phyloP scores from a whole-genome alignment of 2,329 filamentous ascomycete genomes.

The Aschersonia sp. region DNA sequence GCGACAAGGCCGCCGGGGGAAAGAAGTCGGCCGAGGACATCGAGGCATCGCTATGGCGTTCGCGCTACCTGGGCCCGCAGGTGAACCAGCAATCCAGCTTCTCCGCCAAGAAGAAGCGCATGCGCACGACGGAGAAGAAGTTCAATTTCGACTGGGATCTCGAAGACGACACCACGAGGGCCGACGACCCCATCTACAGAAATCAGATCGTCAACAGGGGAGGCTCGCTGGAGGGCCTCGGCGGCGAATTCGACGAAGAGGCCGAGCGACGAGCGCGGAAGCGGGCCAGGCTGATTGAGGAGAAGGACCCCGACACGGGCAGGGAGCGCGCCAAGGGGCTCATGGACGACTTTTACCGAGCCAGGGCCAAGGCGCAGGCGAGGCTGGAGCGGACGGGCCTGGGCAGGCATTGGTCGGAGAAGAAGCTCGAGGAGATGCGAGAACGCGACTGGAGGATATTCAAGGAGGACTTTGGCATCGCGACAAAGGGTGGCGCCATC shows the following conservation, averaged over 20 bases:
- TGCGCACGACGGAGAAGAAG: conserved; percentile 85
- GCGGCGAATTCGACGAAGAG: conserved; percentile 36
- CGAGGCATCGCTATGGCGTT: conserved; percentile 59
- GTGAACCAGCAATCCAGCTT: conserved; percentile 72
- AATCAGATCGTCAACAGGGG: conserved; percentile 16
- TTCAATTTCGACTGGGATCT: conserved; percentile 99
- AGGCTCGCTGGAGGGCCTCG: conserved; percentile 30
- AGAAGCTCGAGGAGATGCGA: conserved; percentile 83
- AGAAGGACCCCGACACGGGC: conserved; percentile 64
- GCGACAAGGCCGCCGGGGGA: conserved; percentile 16
- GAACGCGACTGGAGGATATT: conserved; percentile 98
- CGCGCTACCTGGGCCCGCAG: conserved; percentile 84
- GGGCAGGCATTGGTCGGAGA: conserved; percentile 93
- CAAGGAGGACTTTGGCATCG: conserved; percentile 97
- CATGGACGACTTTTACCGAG: conserved; percentile 64
- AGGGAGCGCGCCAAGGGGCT: conserved; percentile 62
- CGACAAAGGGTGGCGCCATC: conserved; percentile 80
- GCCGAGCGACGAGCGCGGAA: conserved; percentile 40
- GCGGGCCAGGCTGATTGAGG: conserved; percentile 55
- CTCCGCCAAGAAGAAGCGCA: conserved; percentile 89
- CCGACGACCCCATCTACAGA: conserved; percentile 63
- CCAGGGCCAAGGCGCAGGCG: conserved; percentile 49
- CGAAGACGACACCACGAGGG: conserved; percentile 65
- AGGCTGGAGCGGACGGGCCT: conserved; percentile 58
- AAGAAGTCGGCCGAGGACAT: conserved; percentile 42